Percentiles rank a stretch among this genome's conserved stretches.
Evolutionary conservation across 2,329 filamentous ascomycete genomes (phyloP).

Genomic region (Albophoma yamanashiensis): DNA sequence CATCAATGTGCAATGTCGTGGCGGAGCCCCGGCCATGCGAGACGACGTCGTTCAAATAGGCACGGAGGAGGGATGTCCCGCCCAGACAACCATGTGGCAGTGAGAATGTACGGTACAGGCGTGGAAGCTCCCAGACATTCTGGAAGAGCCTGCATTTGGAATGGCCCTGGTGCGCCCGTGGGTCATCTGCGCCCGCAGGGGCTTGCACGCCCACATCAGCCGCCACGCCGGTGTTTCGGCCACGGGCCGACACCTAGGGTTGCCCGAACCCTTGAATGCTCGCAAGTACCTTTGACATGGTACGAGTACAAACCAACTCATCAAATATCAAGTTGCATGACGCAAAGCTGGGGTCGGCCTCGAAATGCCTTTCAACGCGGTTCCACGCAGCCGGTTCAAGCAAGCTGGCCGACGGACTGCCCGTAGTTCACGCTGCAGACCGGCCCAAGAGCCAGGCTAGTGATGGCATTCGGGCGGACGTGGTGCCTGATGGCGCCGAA

Average conservation of each 20-base stretch:
- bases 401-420: background rate
- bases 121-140: slow-evolving; percentile 3
- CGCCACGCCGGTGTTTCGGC: slow-evolving; percentile 2
- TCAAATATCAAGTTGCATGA: background rate
- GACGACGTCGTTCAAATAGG: background rate
- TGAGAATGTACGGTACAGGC: background rate
- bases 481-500: background rate
- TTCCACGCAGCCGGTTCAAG: background rate
- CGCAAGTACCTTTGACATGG: no score
- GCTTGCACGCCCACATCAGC: slow-evolving; percentile 1
- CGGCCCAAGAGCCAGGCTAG: background rate
- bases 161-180: background rate
- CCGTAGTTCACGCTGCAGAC: background rate
- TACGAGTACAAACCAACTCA: no score
- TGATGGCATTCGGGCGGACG: background rate
- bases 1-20: background rate
- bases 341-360: background rate
- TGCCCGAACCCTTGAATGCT: no score
- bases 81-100: background rate
- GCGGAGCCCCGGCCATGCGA: background rate
- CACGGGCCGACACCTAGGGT: background rate
- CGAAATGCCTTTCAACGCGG: no score
- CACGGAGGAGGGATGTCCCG: background rate
- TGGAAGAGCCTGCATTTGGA: background rate
- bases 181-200: slow-evolving; percentile 1